Percentiles rank a stretch among this genome's conserved stretches.
Evolutionary conservation across 2,329 filamentous ascomycete genomes (phyloP).

Genomic region (Pseudogymnoascus pannorum): DNA sequence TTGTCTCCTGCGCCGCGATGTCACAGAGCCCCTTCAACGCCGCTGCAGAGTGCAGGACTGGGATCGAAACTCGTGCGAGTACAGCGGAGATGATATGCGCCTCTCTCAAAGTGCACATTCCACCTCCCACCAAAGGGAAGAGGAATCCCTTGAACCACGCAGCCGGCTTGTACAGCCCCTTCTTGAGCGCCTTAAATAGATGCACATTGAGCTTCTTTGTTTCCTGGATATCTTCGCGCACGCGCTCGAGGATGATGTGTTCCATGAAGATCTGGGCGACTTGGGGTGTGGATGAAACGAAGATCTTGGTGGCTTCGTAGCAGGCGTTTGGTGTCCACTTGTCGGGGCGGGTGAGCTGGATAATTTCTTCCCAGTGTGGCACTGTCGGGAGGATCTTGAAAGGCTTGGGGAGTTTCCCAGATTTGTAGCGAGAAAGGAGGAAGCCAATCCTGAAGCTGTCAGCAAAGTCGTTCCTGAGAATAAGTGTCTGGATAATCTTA

Average conservation of each 20-base stretch:
- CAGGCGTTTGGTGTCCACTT: slow-evolving; percentile 67
- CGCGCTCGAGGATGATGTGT: slow-evolving; percentile 77
- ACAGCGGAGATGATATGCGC: slow-evolving; percentile 87
- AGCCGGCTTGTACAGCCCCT: slow-evolving; percentile 84
- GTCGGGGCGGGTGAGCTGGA: slow-evolving; percentile 77
- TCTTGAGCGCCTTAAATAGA: slow-evolving; percentile 89
- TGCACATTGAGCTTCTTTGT: slow-evolving; percentile 94
- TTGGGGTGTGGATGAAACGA: slow-evolving; percentile 74
- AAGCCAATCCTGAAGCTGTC: slow-evolving; percentile 59
- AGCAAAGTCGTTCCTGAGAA: slow-evolving; percentile 12
- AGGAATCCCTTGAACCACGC: slow-evolving; percentile 96
- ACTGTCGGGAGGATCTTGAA: slow-evolving; percentile 95
- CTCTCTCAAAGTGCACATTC: slow-evolving; percentile 86
- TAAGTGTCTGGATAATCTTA: slow-evolving; percentile 31
- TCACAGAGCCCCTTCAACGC: slow-evolving; percentile 89
- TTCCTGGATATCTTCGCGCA: slow-evolving; percentile 91
- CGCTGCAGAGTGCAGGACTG: slow-evolving; percentile 85
- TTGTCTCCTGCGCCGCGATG: slow-evolving; percentile 84
- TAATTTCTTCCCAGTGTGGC: slow-evolving; percentile 83
- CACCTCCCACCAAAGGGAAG: slow-evolving; percentile 78
- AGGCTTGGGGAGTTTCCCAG: slow-evolving; percentile 91
- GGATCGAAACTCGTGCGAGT: slow-evolving; percentile 75
- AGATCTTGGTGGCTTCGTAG: slow-evolving; percentile 86
- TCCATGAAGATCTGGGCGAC: slow-evolving; percentile 81
- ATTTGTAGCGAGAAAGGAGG: slow-evolving; percentile 87